Base-by-base conservation (phyloP, 345 rosid genomes). In the Hypericum androsaemum region DNA sequence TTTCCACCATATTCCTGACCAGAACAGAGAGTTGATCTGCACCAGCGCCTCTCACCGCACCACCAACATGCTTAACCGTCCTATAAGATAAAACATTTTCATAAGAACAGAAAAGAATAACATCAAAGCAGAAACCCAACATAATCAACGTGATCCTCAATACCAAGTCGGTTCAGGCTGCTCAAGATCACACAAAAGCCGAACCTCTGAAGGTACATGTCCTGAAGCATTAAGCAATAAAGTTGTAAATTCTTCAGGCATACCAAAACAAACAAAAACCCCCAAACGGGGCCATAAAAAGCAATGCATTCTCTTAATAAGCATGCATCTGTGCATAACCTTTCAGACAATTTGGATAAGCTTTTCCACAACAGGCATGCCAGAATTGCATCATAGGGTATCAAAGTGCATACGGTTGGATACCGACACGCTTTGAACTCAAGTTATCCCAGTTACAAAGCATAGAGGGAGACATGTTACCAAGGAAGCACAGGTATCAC, bases 21-120 rank as follows among this genome's bases (percentile, higher is more conserved):
- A 92, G 69, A 62, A 88, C 89, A 12, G 94, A 77, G 55, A 92
- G 70, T 68, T 92, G 95, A 50, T 92, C 96, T 13, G 96, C 98
- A 52, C 96, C 94, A 28, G 94, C 76, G 50, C 98, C 96, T 63
- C 94, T 72, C 88, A 84, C 64, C 7, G 95, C 73, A 68, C 96
- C 95, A 5, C 98, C 96, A 66, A 85, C 75, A 74, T 92, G 95
- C 69, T 84, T 84, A 57, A 92, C 83, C 37, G 84, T 83, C 96
- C 98, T 88, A 64, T 22, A 62, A 12, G 2, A 57, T 6, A 44
- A 32, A 37, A 22, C 7, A 36, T 37, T 43, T 42, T 54, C 16
- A 35, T 28, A 13, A 43, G 51, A 47, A 39, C 37, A 38, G 22
- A 9, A 43, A 38, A 48, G 39, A 45, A 39, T 37, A 37, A 53